Evolutionary conservation across 2,329 filamentous ascomycete genomes (phyloP), one percentile per base, ranked within the genome.

Genomic region (Exophiala dermatitidis): DNA sequence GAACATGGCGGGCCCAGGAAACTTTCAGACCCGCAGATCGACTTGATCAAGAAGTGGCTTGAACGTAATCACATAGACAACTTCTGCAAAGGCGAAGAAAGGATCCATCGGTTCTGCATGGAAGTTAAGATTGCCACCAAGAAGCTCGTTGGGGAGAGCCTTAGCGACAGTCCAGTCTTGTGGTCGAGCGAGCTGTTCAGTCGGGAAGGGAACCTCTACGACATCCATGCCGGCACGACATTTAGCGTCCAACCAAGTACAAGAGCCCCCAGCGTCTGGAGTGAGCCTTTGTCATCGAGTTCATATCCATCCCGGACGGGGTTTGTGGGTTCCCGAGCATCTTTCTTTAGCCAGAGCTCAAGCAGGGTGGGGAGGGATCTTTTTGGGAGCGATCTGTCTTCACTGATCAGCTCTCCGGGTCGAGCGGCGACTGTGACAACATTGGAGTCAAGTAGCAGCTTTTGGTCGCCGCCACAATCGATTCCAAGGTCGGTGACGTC

Each of bases 1-100:
- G 88, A 88, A 49, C 88, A 95, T 62, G 91, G 90, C 8, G 91
- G 93, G 0, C 88, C 89, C 0, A 95, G 94, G 68, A 98, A 98
- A 69, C 78, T 98, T 8, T 90, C 88, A n/a, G 91, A 97, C 66
- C 89, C 95, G 51, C 93, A 97, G 68, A 85, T 90, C 0, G 88
- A 94, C 48, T 83, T 90, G 60, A 95, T 90, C 0, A 74, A 80
- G 19, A 81, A 83, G 52, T 98, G 91, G 89, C 76, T 97, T 49
- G 82, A 86, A 46, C 82, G 86, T 61, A 85, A 84, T 59, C 83
- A 83, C 9, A 85, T 97, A 32, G 89, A 94, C 67, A 95, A 95
- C 65, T 91, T 97, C 62, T 98, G 93, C 71, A 85, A 84, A 62
- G 93, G 91, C 4, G 93, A 98, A 67, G 93, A 98, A 70, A 77